Percentiles rank a stretch among this genome's conserved stretches.
Evolutionary conservation across 1,139 yeast species (phyloP).

Genomic region (Groenewaldozyma sp.): DNA sequence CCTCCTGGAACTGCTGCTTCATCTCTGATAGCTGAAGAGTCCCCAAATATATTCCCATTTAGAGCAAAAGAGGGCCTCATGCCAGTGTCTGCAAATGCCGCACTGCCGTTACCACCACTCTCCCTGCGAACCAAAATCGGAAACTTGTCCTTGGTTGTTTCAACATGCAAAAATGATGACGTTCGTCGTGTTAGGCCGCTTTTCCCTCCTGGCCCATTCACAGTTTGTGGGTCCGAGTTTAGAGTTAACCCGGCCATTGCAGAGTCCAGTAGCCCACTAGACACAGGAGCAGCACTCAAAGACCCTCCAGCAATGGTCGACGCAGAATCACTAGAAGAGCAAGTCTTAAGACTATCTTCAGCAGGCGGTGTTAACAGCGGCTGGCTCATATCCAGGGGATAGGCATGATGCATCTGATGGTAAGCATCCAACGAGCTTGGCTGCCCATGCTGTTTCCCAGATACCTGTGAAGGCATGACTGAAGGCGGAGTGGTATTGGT

Average conservation of each 20-base stretch:
- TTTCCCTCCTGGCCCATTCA: background rate
- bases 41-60: no score
- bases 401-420: background rate
- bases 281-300: no score
- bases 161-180: slow-evolving; percentile 24
- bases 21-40: background rate
- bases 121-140: slow-evolving; percentile 33
- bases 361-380: slow-evolving; percentile 2
- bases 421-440: background rate
- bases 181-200: slow-evolving; percentile 6
- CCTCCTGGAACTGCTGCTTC: background rate
- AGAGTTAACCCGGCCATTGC: background rate
- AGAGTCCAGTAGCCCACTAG: no score
- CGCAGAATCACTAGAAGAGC: background rate
- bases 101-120: slow-evolving; percentile 17
- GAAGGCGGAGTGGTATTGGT: slow-evolving; percentile 4
- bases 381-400: background rate
- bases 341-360: slow-evolving; percentile 5
- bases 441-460: background rate
- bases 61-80: slow-evolving; percentile 2
- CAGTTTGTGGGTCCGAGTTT: background rate
- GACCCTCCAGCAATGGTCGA: background rate
- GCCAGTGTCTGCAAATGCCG: background rate
- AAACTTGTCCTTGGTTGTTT: slow-evolving; percentile 34
- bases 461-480: background rate